Base-by-base conservation (phyloP, 768 basidiomycete species). In the Lactarius tabidus region DNA sequence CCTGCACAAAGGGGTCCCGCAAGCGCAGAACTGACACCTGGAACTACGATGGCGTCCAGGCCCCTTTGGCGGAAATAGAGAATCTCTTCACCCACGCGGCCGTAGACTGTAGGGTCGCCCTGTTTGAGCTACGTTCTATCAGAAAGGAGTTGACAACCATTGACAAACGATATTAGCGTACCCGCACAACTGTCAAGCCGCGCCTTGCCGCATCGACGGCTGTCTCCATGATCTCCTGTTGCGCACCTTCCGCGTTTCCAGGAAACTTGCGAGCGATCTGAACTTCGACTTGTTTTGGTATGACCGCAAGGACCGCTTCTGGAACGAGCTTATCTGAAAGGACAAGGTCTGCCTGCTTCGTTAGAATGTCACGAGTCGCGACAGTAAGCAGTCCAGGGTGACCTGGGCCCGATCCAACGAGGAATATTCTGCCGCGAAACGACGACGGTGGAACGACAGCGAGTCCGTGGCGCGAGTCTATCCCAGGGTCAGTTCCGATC, bases 311-410 rank as follows among this genome's bases (percentile, higher is more conserved):
- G 10, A 99, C 90, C 9, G 88, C 86, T 17, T 88, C 82, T 0
- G 96, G 96, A 2, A 98, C 96, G 33, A 99, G 89, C 72, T 99
- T 99, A 78, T 99, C 97, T 17, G 94, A 91, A 15, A 99, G 84
- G 14, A 98, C 92, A 29, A 97, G 79, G 68, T 96, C 88, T 1
- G 95, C 93, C 33, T 86, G 81, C 62, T 82, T 80, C 1, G 91
- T 93, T 51, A 99, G 83, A 0, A 90, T 85, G 20, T 81, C 82
- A 70, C 91, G 91, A 0, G 95, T 91, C 1, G 95, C 92, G 9
- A 91, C 76, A 1, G 97, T 98, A 59, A 99, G 85, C 20, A 99
- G 83, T 3, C 91, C 89, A 0, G 96, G 94, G 68, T 96, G 94
- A 5, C 97, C 97, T 1, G 97, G 95, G 2, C 97, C 97, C 17